Evolutionary conservation across 768 basidiomycete species (phyloP).

Genomic region (Xerocomus spinulosus): DNA sequence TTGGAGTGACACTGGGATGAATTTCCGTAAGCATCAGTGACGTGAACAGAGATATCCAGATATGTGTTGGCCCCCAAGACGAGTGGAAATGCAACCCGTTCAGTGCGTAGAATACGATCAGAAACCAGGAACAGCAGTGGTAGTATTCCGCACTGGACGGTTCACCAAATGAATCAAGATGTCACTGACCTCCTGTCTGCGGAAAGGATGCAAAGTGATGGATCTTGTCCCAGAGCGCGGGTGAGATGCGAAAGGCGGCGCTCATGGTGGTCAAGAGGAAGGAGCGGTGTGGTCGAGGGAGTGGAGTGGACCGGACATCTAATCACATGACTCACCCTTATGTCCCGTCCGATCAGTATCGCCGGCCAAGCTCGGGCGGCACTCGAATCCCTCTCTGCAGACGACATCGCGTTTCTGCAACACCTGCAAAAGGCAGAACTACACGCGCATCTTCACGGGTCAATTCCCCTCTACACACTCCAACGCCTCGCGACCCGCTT

Average conservation of each 20-base stretch:
- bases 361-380: slow-evolving; percentile 43
- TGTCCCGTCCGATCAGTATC: neutral
- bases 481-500: slow-evolving; percentile 55
- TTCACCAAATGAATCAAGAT: neutral
- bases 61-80: too few relatives aligned
- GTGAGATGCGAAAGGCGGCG: slow-evolving; percentile 62
- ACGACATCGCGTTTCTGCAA: slow-evolving; percentile 57
- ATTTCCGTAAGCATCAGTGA: slow-evolving; percentile 7
- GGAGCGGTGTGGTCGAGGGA: too few relatives aligned
- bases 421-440: slow-evolving; percentile 76
- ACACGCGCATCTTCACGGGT: slow-evolving; percentile 83
- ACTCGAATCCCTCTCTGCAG: slow-evolving; percentile 44
- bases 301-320: neutral
- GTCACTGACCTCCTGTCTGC: slow-evolving; percentile 76
- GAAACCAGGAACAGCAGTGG: too few relatives aligned
- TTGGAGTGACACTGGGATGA: slow-evolving; percentile 76
- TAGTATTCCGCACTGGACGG: too few relatives aligned
- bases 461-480: slow-evolving; percentile 63
- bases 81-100: too few relatives aligned
- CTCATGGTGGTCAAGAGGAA: slow-evolving; percentile 34
- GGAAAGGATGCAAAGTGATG: slow-evolving; percentile 90
- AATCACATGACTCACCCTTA: slow-evolving; percentile 19
- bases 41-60: neutral
- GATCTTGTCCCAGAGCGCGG: slow-evolving; percentile 83
- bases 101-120: too few relatives aligned